Evolutionary conservation across 495 filamentous ascomycete genomes (phyloP).

Genomic region (Daldinia decipiens): DNA sequence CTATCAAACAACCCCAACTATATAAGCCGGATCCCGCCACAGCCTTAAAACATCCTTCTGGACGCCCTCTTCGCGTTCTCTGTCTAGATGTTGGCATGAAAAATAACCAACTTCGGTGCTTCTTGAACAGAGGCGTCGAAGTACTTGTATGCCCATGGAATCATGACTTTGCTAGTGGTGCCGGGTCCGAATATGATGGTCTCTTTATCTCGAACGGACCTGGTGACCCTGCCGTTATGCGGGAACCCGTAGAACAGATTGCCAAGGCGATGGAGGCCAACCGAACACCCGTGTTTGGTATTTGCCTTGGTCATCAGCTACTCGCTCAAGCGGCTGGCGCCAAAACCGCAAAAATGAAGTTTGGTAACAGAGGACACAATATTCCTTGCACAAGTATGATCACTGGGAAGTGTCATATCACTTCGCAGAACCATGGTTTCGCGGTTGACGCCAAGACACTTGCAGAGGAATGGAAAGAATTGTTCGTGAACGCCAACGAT

Average conservation of each 20-base stretch:
- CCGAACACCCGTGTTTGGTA: conserved; percentile 90
- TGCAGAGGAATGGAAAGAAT: conserved; percentile 83
- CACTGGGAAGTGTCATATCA: conserved; percentile 96
- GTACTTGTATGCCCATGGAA: conserved; percentile 96
- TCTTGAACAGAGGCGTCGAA: conserved; percentile 90
- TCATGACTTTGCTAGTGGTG: conserved; percentile 82
- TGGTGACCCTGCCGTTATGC: conserved; percentile 89
- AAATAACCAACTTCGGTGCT: conserved; percentile 94
- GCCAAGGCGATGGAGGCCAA: conserved; percentile 74
- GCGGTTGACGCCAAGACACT: conserved; percentile 85
- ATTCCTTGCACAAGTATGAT: conserved; percentile 96
- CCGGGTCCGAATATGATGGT: conserved; percentile 87
- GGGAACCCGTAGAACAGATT: conserved; percentile 79
- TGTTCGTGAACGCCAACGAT: conserved; percentile 98
- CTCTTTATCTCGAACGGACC: conserved; percentile 98
- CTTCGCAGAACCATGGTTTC: conserved; percentile 97
- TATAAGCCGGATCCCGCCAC: conserved; percentile 74
- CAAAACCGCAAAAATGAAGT: conserved; percentile 94
- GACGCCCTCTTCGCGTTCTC: conserved; percentile 83
- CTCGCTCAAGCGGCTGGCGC: conserved; percentile 91
- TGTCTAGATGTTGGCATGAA: conserved; percentile 97
- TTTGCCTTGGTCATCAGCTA: conserved; percentile 95
- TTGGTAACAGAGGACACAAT: conserved; percentile 98
- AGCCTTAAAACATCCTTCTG: conserved; percentile 82
- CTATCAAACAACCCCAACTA: conserved; percentile 80